Conservation (phyloP, 1,139 yeast genomes). For the Zygotorulaspora mrakii region DNA sequence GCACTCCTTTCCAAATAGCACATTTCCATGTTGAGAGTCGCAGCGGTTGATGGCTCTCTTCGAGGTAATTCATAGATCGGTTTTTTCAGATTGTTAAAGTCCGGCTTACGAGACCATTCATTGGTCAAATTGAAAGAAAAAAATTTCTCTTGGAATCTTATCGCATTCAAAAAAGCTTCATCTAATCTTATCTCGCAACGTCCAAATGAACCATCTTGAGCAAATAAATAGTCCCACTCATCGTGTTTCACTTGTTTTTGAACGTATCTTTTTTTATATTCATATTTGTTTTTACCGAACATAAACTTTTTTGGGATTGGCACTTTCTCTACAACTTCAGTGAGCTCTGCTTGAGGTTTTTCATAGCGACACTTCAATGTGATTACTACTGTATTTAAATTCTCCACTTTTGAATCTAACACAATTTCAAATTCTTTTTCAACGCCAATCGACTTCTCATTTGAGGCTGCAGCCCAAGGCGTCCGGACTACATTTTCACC, state of each 20-base stretch:
- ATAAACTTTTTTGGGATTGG: slow-evolving; percentile 34
- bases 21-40: slow-evolving; percentile 67
- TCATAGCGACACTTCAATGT: slow-evolving; percentile 67
- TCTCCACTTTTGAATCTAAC: slow-evolving; percentile 23
- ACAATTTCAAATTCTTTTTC: slow-evolving; percentile 87
- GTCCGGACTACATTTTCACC: slow-evolving; percentile 86
- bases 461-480: slow-evolving; percentile 50
- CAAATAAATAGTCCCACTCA: slow-evolving; percentile 56
- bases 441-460: slow-evolving; percentile 43
- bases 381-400: slow-evolving; percentile 51
- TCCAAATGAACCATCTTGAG: slow-evolving; percentile 86
- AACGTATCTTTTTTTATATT: slow-evolving; percentile 48
- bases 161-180: slow-evolving; percentile 33
- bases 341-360: slow-evolving; percentile 48
- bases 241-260: slow-evolving; percentile 49
- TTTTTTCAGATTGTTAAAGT: slow-evolving; percentile 35
- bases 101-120: slow-evolving; percentile 65
- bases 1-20: slow-evolving; percentile 63
- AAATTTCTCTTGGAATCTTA: slow-evolving; percentile 30
- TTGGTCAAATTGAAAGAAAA: slow-evolving; percentile 64
- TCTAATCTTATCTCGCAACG: slow-evolving; percentile 64
- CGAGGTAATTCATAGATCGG: slow-evolving; percentile 30
- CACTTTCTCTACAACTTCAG: slow-evolving; percentile 55
- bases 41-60: slow-evolving; percentile 59
- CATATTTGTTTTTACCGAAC: slow-evolving; percentile 40